Percentiles rank a stretch among this genome's conserved stretches.
Conservation (phyloP, 208 protist genomes). For the Trypanosomatidae sp. region DNA sequence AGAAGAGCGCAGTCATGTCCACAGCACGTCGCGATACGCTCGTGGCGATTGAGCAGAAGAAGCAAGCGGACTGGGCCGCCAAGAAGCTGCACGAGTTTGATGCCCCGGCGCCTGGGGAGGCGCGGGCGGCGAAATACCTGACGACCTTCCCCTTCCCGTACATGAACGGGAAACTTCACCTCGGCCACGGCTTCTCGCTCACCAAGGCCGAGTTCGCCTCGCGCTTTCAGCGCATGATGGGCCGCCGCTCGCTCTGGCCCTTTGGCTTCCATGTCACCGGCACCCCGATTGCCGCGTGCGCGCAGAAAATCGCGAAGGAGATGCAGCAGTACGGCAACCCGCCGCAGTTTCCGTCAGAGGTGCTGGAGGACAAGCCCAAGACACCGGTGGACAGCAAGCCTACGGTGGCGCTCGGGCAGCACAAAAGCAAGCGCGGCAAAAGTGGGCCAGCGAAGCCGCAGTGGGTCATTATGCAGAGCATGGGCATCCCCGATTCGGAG, state of each 20-base stretch:
- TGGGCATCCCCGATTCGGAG: constrained; percentile 96
- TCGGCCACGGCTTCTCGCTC: constrained; percentile 99
- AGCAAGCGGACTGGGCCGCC: constrained; percentile 61
- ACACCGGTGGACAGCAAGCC: constrained; percentile 16
- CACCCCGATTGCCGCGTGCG: constrained; percentile 99
- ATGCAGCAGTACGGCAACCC: constrained; percentile 91
- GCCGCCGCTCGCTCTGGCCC: constrained; percentile 98
- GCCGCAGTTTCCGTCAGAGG: constrained; percentile 75
- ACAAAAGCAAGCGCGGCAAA: constrained; percentile 93
- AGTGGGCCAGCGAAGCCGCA: constrained; percentile 87
- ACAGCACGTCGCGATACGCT: constrained; percentile 78
- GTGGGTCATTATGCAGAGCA: constrained; percentile 98
- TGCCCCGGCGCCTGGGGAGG: constrained; percentile 51
- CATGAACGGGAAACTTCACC: constrained; percentile 99
- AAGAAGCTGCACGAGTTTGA: constrained; percentile 69
- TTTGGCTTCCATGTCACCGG: constrained; percentile 99
- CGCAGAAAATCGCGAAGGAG: constrained; percentile 96
- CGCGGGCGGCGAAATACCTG: constrained; percentile 93
- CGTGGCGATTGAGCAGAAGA: constrained; percentile 64
- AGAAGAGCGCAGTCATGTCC: constrained; percentile 49
- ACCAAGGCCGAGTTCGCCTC: constrained; percentile 99
- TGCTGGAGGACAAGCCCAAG: constrained; percentile 37
- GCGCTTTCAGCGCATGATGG: constrained; percentile 97
- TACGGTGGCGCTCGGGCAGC: constrained; percentile 36
- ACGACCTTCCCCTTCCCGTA: constrained; percentile 99